Conservation (phyloP, 371 early-diverging fungal species). For the Syncephalastrum sp. region DNA sequence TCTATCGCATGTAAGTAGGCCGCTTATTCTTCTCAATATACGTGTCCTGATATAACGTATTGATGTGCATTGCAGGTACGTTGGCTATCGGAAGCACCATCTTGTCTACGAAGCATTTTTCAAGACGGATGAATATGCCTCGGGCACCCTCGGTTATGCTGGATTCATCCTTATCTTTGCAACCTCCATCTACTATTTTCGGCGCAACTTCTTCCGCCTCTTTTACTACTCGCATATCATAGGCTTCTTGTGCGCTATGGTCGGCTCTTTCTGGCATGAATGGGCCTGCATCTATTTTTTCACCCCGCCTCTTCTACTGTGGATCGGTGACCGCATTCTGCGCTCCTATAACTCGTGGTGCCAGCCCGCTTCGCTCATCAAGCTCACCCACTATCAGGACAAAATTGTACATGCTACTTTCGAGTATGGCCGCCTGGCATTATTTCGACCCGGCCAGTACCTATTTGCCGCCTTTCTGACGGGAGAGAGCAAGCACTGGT, state of each 20-base stretch:
- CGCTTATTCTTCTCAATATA: too few relatives aligned
- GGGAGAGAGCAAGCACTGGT: conserved; percentile 7
- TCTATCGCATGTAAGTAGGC: conserved; percentile 35
- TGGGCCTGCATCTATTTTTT: conserved; percentile 36
- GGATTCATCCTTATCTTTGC: conserved; percentile 38
- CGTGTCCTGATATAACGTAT: neutral
- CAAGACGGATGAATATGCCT: conserved; percentile 25
- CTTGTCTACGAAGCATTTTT: conserved; percentile 21
- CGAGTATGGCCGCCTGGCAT: conserved; percentile 14
- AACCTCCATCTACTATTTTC: conserved; percentile 33
- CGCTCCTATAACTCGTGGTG: conserved; percentile 43
- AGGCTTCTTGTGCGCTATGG: conserved; percentile 28
- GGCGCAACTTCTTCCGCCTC: conserved; percentile 38
- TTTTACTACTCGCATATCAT: conserved; percentile 44
- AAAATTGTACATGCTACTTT: conserved; percentile 38
- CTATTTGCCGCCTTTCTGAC: conserved; percentile 30
- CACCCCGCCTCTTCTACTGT: conserved; percentile 30
- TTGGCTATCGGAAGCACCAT: neutral
- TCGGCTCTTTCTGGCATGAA: conserved; percentile 39
- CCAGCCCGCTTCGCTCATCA: conserved; percentile 7
- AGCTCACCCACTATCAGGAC: conserved; percentile 19
- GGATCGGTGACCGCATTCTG: conserved; percentile 33
- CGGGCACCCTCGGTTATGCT: conserved; percentile 34
- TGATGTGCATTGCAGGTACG: neutral
- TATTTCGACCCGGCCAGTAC: conserved; percentile 45